Conservation (phyloP, 2,329 filamentous ascomycete species). For the Trichoderma guizhouense region DNA sequence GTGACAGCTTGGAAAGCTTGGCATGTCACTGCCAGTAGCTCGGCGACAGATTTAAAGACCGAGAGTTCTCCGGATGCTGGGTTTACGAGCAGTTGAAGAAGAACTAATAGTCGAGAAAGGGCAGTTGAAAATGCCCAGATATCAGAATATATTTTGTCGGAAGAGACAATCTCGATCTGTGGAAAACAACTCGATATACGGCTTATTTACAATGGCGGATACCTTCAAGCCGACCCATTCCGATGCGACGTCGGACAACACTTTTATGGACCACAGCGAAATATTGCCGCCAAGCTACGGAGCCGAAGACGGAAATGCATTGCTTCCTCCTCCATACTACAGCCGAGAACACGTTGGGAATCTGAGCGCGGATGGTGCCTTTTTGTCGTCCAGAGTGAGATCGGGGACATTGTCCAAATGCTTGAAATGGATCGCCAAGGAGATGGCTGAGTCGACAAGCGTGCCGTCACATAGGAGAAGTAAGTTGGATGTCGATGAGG, state of each 20-base stretch:
- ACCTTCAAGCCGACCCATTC: background rate
- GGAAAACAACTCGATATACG: background rate
- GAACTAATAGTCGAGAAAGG: background rate
- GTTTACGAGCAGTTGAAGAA: background rate
- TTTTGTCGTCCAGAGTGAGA: background rate
- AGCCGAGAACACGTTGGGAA: background rate
- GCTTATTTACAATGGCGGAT: background rate
- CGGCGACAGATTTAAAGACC: conserved; percentile 7
- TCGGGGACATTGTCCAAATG: background rate
- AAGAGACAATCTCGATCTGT: background rate
- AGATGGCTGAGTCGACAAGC: background rate
- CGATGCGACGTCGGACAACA: background rate
- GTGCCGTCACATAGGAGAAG: background rate
- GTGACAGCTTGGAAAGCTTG: background rate
- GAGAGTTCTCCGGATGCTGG: background rate
- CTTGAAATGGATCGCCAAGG: conserved; percentile 7
- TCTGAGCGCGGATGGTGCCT: background rate
- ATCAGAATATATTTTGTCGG: background rate
- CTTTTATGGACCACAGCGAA: background rate
- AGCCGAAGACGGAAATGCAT: background rate
- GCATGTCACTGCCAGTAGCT: background rate
- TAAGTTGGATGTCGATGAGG: background rate
- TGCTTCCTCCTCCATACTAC: conserved; percentile 4
- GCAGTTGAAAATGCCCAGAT: background rate
- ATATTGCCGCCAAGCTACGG: background rate